Base-by-base conservation (phyloP, 345 rosid species). In the Turnera subulata region DNA sequence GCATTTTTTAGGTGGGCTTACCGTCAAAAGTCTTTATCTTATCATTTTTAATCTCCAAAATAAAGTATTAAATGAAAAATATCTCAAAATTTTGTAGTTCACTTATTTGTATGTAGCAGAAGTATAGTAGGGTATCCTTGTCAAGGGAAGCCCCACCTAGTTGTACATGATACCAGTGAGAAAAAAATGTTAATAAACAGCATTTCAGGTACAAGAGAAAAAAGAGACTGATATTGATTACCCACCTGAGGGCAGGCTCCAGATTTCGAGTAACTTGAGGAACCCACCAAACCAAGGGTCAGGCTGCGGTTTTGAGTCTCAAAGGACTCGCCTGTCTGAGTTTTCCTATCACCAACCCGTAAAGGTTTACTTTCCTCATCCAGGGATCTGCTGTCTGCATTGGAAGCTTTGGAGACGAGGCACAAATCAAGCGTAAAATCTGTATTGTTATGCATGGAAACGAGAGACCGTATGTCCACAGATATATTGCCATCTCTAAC, bases 381-480 rank as follows among this genome's bases (percentile, higher is more conserved):
- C 10, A 47, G 63, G 37, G 61, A 60, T 65, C 56, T 60, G 33
- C 37, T 50, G 33, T 40, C 61, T 56, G 55, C 67, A 50, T 40
- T 37, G 55, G 75, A 66, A 50, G 77, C 72, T 70, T 73, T 83
- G 43, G 83, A 66, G 46, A 73, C 73, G 60, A 93, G 97, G 64
- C 83, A 59, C 61, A 89, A 29, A 69, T 93, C 94, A 61, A 93
- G 80, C 1, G 68, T 19, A 72, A 84, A 73, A 55, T 78, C 94
- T 43, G 97, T 80, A 50, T 20, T 68, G 74, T 93, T 93, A 57
- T 63, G 74, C 60, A 93, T 82, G 10, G 94, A 81, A 55, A 87
- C 96, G 63, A 93, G 83, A 58, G 99, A 87, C 73, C 97, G 79
- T 56, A 93, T 81, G 73, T 78, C 83, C 58, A 93, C 91, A 68